These are phyloP conservation scores for Leucaena leucocephala DNA, from an alignment of 306 rosid genomes.

Conservation along the genomic window DNA sequence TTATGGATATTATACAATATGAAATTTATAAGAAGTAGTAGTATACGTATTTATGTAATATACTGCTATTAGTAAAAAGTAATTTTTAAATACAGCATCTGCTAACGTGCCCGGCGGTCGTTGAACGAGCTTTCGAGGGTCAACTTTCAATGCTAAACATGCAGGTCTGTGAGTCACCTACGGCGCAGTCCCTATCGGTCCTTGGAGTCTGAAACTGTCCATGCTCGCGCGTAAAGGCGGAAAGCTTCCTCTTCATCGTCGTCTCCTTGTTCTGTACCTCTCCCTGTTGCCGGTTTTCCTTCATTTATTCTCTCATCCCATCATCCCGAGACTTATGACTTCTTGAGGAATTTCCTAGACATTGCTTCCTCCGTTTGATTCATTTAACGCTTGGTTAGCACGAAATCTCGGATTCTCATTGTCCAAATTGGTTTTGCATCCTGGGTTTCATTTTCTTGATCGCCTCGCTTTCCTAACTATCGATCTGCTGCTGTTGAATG, in stretches of 20 bases:
- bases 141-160: not conserved
- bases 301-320: conserved; percentile 24
- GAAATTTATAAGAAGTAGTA: too few species aligned
- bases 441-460: conserved; percentile 9
- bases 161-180: not conserved
- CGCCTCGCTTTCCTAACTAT: conserved; percentile 1
- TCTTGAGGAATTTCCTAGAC: not conserved
- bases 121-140: not conserved
- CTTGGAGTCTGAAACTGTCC: not conserved
- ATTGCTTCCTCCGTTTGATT: conserved; percentile 12
- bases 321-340: not conserved
- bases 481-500: conserved; percentile 24
- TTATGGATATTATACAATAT: too few species aligned
- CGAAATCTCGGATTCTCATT: conserved; percentile 18
- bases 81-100: too few species aligned
- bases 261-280: not conserved
- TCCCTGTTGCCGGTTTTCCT: conserved; percentile 4
- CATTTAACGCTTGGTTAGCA: not conserved
- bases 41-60: too few species aligned
- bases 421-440: conserved; percentile 1
- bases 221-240: not conserved
- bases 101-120: not conserved
- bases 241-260: conserved; percentile 19
- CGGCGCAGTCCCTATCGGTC: not conserved
- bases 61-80: too few species aligned